These are phyloP conservation scores for Pleurozium schreberi DNA, from an alignment of 225 moss, liverwort and hornwort genomes.

Conservation along the genomic window DNA sequence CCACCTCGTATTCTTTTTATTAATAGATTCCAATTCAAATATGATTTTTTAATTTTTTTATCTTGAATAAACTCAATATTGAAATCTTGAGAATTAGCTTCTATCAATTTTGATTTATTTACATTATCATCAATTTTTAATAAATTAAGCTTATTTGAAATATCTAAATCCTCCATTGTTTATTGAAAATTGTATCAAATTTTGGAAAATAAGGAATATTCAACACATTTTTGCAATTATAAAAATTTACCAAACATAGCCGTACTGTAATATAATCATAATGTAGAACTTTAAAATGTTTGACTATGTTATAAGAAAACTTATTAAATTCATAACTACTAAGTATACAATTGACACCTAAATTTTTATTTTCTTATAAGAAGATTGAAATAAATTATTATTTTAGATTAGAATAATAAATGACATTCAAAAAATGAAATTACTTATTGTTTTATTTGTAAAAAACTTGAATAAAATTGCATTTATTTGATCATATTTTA, in stretches of 20 bases:
- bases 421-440: not conserved
- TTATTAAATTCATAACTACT: not conserved
- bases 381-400: too few relatives aligned
- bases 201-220: not conserved
- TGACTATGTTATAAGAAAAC: too few relatives aligned
- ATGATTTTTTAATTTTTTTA: not conserved
- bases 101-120: not conserved
- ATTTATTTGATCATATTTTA: fast-evolving
- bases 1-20: not conserved
- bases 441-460: too few relatives aligned
- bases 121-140: not conserved
- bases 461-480: too few relatives aligned
- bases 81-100: not conserved
- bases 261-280: too few relatives aligned
- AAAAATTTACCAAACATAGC: too few relatives aligned
- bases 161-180: not conserved
- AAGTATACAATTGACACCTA: not conserved
- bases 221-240: fast-evolving
- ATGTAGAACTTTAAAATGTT: not conserved
- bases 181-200: not conserved
- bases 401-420: too few relatives aligned
- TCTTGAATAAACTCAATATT: not conserved
- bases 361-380: not conserved
- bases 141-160: not conserved
- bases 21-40: not conserved